phyloP scores from a whole-genome alignment of 495 filamentous ascomycete genomes.

The Hypoxylon intermedium region DNA sequence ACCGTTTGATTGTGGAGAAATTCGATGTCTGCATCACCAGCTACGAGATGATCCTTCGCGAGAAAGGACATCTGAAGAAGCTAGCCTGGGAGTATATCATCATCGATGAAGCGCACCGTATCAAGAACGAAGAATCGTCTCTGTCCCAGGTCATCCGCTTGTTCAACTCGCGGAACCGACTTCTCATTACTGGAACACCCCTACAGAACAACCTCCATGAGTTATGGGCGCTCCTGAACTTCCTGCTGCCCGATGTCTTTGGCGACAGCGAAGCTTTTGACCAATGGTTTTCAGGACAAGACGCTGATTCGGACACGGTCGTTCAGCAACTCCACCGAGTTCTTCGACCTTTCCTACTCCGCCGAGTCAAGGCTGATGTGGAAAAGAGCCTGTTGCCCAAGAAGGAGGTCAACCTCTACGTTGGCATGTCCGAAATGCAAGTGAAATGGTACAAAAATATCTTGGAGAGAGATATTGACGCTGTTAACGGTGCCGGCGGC shows the following conservation, averaged over 20 bases:
- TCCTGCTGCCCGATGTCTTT: conserved; percentile 96
- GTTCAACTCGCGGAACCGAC: conserved; percentile 93
- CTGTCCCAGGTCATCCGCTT: conserved; percentile 95
- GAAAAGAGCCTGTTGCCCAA: conserved; percentile 98
- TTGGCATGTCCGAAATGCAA: conserved; percentile 99
- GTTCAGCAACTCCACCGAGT: conserved; percentile 96
- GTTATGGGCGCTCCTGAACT: conserved; percentile 98
- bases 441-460: conserved; percentile 99
- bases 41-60: conserved; percentile 94
- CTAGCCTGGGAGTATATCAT: conserved; percentile 99
- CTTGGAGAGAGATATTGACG: conserved; percentile 98
- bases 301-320: conserved; percentile 90
- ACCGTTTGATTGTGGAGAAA: conserved; percentile 86
- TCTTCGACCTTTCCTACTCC: conserved; percentile 89
- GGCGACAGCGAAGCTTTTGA: conserved; percentile 98
- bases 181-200: conserved; percentile 96
- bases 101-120: conserved; percentile 97
- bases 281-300: conserved; percentile 93
- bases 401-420: conserved; percentile 96
- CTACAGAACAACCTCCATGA: conserved; percentile 99
- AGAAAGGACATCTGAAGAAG: conserved; percentile 94
- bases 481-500: conserved; percentile 94
- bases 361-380: conserved; percentile 97
- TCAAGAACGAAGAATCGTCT: conserved; percentile 99
- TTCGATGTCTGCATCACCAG: conserved; percentile 96